Evolutionary conservation across 1,139 yeast species (phyloP).

Genomic region (Blastobotrys serpentis): DNA sequence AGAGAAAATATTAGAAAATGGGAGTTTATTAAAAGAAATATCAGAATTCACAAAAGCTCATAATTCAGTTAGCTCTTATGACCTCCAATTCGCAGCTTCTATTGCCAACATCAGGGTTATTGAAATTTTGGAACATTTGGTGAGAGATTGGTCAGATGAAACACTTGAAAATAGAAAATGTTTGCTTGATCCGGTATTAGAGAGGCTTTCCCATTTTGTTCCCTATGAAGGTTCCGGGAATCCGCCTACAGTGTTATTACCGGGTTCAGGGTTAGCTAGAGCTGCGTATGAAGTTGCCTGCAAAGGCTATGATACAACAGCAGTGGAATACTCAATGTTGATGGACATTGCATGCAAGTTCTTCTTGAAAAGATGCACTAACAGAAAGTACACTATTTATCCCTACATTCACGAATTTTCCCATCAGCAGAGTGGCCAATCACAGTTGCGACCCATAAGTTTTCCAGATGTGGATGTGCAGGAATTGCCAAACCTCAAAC

Average conservation of each 20-base stretch:
- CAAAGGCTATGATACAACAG: conserved; percentile 51
- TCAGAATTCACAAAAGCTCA: conserved; percentile 44
- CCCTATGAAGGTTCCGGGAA: conserved; percentile 28
- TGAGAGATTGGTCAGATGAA: conserved; percentile 65
- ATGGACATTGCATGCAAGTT: conserved; percentile 71
- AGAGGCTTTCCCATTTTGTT: conserved; percentile 38
- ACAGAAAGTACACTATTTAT: conserved; percentile 35
- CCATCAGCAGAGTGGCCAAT: conserved; percentile 50
- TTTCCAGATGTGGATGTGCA: conserved; percentile 30
- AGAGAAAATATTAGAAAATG: conserved; percentile 46
- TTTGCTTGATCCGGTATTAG: conserved; percentile 49
- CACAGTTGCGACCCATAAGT: conserved; percentile 52
- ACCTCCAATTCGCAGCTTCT: conserved; percentile 36
- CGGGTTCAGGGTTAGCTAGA: conserved; percentile 80
- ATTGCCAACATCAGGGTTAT: conserved; percentile 52
- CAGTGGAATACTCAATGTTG: conserved; percentile 69
- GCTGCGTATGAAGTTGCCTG: conserved; percentile 61
- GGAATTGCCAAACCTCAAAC: conserved; percentile 41
- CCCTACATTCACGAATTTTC: conserved; percentile 76
- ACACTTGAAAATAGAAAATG: conserved; percentile 53
- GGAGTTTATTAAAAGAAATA: conserved; percentile 46
- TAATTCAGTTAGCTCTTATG: conserved; percentile 47
- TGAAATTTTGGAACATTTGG: conserved; percentile 70
- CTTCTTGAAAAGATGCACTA: conserved; percentile 25
- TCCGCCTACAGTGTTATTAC: conserved; percentile 51